A percentile compares a stretch with the other conserved stretches of the same genome.
Evolutionary conservation across 225 moss, liverwort and hornwort species (phyloP).

Genomic region (Polytrichum commune): DNA sequence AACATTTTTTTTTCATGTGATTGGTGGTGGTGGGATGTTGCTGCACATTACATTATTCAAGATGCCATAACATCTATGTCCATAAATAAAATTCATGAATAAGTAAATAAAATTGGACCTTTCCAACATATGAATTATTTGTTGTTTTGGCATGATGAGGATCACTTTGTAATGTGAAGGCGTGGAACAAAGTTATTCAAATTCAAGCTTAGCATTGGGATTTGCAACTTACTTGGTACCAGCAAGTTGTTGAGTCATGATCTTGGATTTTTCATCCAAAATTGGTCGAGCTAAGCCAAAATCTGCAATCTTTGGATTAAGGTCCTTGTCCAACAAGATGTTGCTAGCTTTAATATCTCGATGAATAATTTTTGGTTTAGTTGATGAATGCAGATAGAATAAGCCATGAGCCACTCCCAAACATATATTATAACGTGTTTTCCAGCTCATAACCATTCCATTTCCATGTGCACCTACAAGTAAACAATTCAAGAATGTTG

Average conservation of each 20-base stretch:
- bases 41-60: too few species aligned
- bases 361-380: slow-evolving; percentile 47
- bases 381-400: slow-evolving; percentile 42
- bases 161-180: too few species aligned
- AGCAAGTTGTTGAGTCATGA: slow-evolving; percentile 21
- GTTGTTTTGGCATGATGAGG: too few species aligned
- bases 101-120: too few species aligned
- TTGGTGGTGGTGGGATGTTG: too few species aligned
- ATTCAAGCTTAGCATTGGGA: too few species aligned
- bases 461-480: not conserved
- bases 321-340: slow-evolving; percentile 33
- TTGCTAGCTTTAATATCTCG: slow-evolving; percentile 53
- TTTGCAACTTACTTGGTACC: slow-evolving; percentile 23
- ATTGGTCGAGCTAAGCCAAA: slow-evolving; percentile 53
- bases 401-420: slow-evolving; percentile 12
- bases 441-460: slow-evolving; percentile 23
- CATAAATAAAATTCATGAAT: too few species aligned
- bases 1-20: fast-evolving
- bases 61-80: too few species aligned
- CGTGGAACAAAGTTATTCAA: too few species aligned
- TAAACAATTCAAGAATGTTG: not conserved
- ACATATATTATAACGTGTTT: slow-evolving; percentile 18
- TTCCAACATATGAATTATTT: too few species aligned
- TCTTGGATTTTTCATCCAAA: slow-evolving; percentile 17
- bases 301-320: slow-evolving; percentile 39